These are phyloP conservation scores for Xylaria longipes DNA, from an alignment of 495 filamentous ascomycete species.

Conservation along the genomic window DNA sequence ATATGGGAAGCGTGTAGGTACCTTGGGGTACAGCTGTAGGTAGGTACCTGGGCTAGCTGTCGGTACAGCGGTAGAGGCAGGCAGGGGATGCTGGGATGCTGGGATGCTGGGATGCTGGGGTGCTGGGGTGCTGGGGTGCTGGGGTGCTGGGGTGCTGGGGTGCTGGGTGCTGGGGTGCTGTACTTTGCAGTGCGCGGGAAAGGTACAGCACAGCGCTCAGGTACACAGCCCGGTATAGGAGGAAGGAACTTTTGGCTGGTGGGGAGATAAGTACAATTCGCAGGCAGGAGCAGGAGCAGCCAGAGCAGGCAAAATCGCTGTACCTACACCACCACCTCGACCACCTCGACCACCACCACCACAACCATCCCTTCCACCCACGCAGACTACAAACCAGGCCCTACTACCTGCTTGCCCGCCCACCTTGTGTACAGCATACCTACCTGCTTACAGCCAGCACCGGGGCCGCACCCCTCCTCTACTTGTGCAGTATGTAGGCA, in stretches of 20 bases:
- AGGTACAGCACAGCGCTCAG: conserved; percentile 7
- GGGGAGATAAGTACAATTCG: conserved; percentile 11
- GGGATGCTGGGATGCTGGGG: not conserved
- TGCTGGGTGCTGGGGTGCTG: not conserved
- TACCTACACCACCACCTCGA: conserved; percentile 2
- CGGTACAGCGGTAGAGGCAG: conserved; percentile 12
- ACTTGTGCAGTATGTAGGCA: not conserved
- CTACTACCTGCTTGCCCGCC: not conserved
- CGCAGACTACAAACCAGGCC: not conserved
- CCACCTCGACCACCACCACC: not conserved
- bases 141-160: not conserved
- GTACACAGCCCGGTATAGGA: conserved; percentile 7
- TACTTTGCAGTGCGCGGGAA: not conserved
- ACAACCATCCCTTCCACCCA: not conserved
- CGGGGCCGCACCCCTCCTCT: not conserved
- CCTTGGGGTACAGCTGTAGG: conserved; percentile 9
- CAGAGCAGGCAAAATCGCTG: conserved; percentile 5
- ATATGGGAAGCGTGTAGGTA: conserved; percentile 14
- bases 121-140: not conserved
- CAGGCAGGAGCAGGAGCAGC: not conserved
- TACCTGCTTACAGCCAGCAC: not conserved
- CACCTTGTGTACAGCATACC: not conserved
- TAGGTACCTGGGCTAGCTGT: conserved; percentile 18
- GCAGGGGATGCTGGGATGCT: not conserved
- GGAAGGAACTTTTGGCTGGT: conserved; percentile 26